phyloP scores from a whole-genome alignment of 176 grass and related monocot genomes.

The Oryza australiensis region DNA sequence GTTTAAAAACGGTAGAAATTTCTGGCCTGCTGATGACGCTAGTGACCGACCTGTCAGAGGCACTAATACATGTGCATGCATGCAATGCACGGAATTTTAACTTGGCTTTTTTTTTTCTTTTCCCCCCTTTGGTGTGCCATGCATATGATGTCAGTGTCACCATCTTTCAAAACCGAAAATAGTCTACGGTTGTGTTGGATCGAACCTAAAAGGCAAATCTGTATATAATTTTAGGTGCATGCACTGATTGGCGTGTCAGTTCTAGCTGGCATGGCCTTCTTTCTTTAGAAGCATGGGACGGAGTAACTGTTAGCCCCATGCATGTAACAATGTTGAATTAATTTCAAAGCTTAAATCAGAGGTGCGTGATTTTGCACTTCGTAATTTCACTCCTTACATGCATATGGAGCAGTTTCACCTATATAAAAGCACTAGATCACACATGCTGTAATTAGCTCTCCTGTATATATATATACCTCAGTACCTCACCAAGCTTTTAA shows the following conservation, averaged over 20 bases:
- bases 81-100: constrained; percentile 1
- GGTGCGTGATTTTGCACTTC: background rate
- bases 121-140: background rate
- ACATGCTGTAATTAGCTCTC: background rate
- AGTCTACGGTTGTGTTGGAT: constrained; percentile 3
- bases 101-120: background rate
- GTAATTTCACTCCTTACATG: background rate
- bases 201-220: background rate
- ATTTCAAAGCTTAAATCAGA: background rate
- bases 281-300: background rate
- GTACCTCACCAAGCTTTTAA: background rate
- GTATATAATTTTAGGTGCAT: background rate
- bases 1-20: background rate
- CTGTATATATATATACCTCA: too few relatives aligned
- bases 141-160: constrained; percentile 5
- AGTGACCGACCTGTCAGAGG: constrained; percentile 1
- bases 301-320: background rate
- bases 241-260: background rate
- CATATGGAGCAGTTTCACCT: background rate
- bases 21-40: background rate
- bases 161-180: constrained; percentile 6
- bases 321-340: background rate
- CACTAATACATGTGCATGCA: background rate
- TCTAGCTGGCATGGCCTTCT: background rate
- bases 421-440: background rate